A percentile compares a stretch with the other conserved stretches of the same genome.
phyloP scores from a whole-genome alignment of 768 basidiomycete species.

The Roridomyces roridus region DNA sequence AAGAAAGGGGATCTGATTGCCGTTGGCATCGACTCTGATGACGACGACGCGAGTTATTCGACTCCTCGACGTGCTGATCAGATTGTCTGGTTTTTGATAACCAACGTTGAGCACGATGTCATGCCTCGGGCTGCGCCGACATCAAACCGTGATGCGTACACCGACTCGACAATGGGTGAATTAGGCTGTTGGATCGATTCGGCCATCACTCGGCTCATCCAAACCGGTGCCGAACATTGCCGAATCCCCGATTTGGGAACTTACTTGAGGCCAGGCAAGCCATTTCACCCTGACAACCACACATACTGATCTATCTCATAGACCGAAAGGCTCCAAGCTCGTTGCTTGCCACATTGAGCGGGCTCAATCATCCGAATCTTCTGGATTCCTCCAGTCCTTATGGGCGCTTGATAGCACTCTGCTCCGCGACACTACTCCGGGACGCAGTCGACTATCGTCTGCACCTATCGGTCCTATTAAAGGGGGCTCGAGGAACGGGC shows the following conservation, averaged over 20 bases:
- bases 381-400: slow-evolving; percentile 44
- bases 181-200: slow-evolving; percentile 89
- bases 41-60: slow-evolving; percentile 28
- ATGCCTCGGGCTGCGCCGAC: slow-evolving; percentile 39
- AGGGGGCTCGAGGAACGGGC: slow-evolving; percentile 81
- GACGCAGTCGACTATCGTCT: slow-evolving; percentile 66
- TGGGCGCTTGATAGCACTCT: slow-evolving; percentile 59
- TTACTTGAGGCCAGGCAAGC: slow-evolving; percentile 59
- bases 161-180: slow-evolving; percentile 66
- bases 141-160: slow-evolving; percentile 49
- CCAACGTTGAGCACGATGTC: slow-evolving; percentile 73
- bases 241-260: slow-evolving; percentile 58
- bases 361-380: slow-evolving; percentile 30
- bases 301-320: slow-evolving; percentile 6
- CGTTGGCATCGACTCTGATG: slow-evolving; percentile 64
- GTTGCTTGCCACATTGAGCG: slow-evolving; percentile 30
- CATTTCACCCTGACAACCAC: background rate
- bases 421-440: slow-evolving; percentile 63
- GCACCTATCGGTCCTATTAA: slow-evolving; percentile 74
- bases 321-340: slow-evolving; percentile 29
- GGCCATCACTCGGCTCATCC: slow-evolving; percentile 73
- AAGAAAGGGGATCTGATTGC: slow-evolving; percentile 79
- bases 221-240: slow-evolving; percentile 77
- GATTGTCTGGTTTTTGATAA: slow-evolving; percentile 79
- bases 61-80: slow-evolving; percentile 42